Percentiles rank a stretch among this genome's conserved stretches.
phyloP scores from a whole-genome alignment of 73 alveolate species.

The Tetrahymena malaccensis region DNA sequence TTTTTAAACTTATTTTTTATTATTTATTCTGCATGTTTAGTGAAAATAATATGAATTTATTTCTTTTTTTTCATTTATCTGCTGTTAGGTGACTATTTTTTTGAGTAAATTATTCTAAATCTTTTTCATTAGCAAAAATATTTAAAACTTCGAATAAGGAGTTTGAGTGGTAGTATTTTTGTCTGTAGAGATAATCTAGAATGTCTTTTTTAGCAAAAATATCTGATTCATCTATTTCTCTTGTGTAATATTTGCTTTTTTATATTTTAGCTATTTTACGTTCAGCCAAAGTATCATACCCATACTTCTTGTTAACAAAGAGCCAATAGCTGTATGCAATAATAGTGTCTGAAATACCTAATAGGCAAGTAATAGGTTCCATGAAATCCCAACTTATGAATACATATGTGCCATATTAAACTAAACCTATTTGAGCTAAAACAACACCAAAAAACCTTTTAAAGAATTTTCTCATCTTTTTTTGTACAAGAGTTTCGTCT shows the following conservation, averaged over 20 bases:
- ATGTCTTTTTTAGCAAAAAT: background rate
- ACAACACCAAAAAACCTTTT: conserved; percentile 1
- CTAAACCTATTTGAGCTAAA: conserved; percentile 4
- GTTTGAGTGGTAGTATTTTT: background rate
- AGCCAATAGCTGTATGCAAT: conserved; percentile 48
- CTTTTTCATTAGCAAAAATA: background rate
- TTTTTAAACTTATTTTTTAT: too few relatives aligned
- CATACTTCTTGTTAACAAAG: conserved; percentile 15
- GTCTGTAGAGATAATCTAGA: background rate
- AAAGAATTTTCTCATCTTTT: background rate
- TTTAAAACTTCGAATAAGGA: background rate
- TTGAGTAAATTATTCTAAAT: background rate
- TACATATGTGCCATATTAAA: conserved; percentile 45
- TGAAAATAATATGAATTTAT: too few relatives aligned
- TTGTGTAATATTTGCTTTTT: background rate
- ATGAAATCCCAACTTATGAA: conserved; percentile 55
- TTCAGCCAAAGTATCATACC: background rate
- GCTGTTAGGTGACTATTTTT: background rate
- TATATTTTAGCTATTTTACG: background rate
- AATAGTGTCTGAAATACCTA: conserved; percentile 37
- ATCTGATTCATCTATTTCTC: background rate
- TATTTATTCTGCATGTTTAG: too few relatives aligned
- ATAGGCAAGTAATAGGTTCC: conserved; percentile 51
- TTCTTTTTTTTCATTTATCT: background rate
- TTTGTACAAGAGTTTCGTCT: conserved; percentile 2